These are phyloP conservation scores for Thielaviopsis populi DNA, from an alignment of 2,329 filamentous ascomycete species.

Conservation along the genomic window DNA sequence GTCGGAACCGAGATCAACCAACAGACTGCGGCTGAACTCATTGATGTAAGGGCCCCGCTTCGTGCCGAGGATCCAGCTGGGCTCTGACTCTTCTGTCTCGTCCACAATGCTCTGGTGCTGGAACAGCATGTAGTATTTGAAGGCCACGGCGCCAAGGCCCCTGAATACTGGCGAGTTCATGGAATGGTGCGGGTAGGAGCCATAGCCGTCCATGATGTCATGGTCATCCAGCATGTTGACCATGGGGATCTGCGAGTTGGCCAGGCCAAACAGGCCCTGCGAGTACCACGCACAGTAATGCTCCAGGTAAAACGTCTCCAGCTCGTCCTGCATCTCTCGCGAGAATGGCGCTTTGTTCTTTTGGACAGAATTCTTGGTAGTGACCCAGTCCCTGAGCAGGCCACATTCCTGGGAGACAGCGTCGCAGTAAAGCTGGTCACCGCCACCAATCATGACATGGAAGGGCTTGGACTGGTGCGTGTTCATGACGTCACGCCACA, in stretches of 20 bases:
- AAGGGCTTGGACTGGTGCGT: constrained; percentile 82
- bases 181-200: constrained; percentile 81
- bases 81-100: constrained; percentile 70
- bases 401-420: constrained; percentile 58
- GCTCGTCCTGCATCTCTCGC: constrained; percentile 67
- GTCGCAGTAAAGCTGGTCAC: constrained; percentile 96
- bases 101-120: constrained; percentile 80
- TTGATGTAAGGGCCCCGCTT: constrained; percentile 79
- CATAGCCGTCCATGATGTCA: constrained; percentile 80
- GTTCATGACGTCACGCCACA: constrained; percentile 94
- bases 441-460: constrained; percentile 95
- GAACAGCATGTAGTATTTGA: constrained; percentile 98
- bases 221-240: constrained; percentile 97
- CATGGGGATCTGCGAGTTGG: constrained; percentile 91
- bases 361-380: constrained; percentile 60
- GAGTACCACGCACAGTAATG: constrained; percentile 93
- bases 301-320: constrained; percentile 78
- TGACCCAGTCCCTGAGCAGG: constrained; percentile 71
- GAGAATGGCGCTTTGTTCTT: constrained; percentile 71
- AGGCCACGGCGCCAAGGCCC: constrained; percentile 77
- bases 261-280: constrained; percentile 83
- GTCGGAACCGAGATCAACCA: constrained; percentile 65
- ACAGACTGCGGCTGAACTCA: constrained; percentile 70
- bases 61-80: constrained; percentile 76
- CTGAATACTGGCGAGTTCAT: constrained; percentile 84